Evolutionary conservation across 2,329 filamentous ascomycete genomes (phyloP), one percentile per base, ranked within the genome.

Genomic region (Calonectria pseudoturangicola): DNA sequence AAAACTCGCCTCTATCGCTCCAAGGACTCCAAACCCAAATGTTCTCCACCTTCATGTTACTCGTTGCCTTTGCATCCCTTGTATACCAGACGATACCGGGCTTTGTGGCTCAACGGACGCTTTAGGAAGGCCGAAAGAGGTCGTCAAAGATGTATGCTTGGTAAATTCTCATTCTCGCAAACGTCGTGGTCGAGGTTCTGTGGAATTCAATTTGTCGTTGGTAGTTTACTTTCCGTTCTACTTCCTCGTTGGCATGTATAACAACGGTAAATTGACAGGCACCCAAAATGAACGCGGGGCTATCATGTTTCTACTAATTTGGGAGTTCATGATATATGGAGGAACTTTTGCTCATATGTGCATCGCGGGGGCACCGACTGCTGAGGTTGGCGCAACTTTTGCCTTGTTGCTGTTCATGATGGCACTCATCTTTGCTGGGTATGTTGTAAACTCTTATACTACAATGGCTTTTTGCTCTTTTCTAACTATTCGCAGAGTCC

Each of bases 1-100:
- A 68, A 39, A 33, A 71, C 36, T 54, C 69, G 4, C 64, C 69
- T 36, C 54, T 71, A 8, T 71, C 69, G 3, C 84, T 90, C 30
- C 90, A 92, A 76, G 92, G 92, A n/a, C 85, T 93, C 16, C 91
- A 93, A 77, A 92, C 93, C 81, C 89, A 92, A 68, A 87, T 93
- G 81, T 93, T 93, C 81, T 86, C 87, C 73, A 90, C 92, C 71
- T 93, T 93, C 84, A 91, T 93, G 90, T 83, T 92, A 50, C 84
- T 89, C 75, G 93, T 90, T 30, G 91, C 93, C 81, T 93, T 94
- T 80, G 89, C 89, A 68, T 66, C 66, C 58, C 36, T 92, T 56
- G 86, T 89, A 5, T 88, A 91, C 74, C 89, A 92, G 73, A 89
- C 90, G 16, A 93, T 93, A 91, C 91, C 92, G 1, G 90, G 92